Base-by-base conservation (phyloP, 495 filamentous ascomycete species). In the Aspergillus biplanus region DNA sequence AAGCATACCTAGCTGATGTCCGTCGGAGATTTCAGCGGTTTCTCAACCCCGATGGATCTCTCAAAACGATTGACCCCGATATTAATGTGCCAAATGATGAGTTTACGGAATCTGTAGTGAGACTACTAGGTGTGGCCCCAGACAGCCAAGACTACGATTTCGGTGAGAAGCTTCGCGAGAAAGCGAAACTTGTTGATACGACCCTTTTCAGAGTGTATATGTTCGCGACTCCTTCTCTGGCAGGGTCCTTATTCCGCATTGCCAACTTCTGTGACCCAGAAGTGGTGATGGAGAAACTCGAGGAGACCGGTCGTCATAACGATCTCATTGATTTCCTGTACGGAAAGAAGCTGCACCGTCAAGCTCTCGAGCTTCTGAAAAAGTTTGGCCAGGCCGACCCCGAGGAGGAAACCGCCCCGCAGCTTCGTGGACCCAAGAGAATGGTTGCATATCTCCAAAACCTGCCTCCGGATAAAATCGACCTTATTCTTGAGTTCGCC, bases 271-370 rank as follows among this genome's bases (percentile, higher is more conserved):
- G 95, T 67, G 94, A 98, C 65, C 94, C 95, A 0, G 90, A 91
- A 33, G 95, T 99, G 1, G 93, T 99, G 32, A 94, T 96, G 72
- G 90, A 97, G 74, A 88, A 91, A 63, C 82, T 99, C 8, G 87
- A 96, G 61, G 92, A 97, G 71, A 90, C 88, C 56, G 89, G 90
- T 47, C 90, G 93, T 52, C 97, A 97, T 73, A 92, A 89, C 58
- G 95, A 98, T 71, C 79, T 99, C 0, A 94, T 99, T 33, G 93
- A 99, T 68, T 99, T 99, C 72, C 88, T 97, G 63, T 92, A 95
- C 66, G 94, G 95, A 58, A 98, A 98, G 79, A 93, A 89, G 71
- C 84, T 97, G 12, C 95, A 99, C 72, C 87, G 89, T 16, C 87
- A 94, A 64, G 95, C 96, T 0, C 80, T 99, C 31, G 90, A 92